These are phyloP conservation scores for Mucor piriformis DNA, from an alignment of 371 early-diverging fungal species.

Conservation along the genomic window DNA sequence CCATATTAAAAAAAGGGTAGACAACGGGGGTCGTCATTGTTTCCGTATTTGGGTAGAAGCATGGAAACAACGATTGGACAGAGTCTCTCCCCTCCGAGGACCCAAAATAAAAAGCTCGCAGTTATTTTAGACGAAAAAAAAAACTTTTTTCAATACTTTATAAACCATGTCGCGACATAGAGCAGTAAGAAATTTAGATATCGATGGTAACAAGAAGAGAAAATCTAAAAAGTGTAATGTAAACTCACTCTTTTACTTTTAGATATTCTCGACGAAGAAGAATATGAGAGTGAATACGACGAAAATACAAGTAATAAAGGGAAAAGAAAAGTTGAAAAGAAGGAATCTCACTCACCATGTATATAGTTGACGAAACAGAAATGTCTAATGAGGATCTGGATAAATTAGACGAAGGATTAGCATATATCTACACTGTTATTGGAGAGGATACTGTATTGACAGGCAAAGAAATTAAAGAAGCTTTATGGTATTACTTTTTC, in stretches of 20 bases:
- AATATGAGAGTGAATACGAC: conserved; percentile 61
- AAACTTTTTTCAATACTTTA: too few species aligned
- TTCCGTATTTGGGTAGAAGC: too few species aligned
- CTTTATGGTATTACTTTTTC: conserved; percentile 69
- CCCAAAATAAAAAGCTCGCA: too few species aligned
- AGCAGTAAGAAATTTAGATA: conserved; percentile 69
- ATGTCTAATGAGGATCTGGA: conserved; percentile 51
- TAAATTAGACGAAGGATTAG: conserved; percentile 55
- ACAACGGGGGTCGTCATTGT: too few species aligned
- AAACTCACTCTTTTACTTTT: too few species aligned
- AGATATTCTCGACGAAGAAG: conserved; percentile 70
- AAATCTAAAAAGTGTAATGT: background rate
- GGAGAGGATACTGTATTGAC: conserved; percentile 53
- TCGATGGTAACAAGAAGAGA: conserved; percentile 63
- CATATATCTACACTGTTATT: conserved; percentile 53
- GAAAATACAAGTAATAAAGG: conserved; percentile 38
- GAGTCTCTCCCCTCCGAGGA: too few species aligned
- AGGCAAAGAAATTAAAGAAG: conserved; percentile 63
- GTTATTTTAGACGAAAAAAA: too few species aligned
- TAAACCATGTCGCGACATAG: conserved; percentile 86
- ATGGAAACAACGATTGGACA: too few species aligned
- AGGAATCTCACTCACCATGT: too few species aligned
- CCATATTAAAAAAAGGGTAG: too few species aligned
- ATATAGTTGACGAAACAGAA: conserved; percentile 38
- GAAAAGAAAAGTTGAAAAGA: background rate